phyloP scores from a whole-genome alignment of 345 rosid species.

The Linum lewisii region DNA sequence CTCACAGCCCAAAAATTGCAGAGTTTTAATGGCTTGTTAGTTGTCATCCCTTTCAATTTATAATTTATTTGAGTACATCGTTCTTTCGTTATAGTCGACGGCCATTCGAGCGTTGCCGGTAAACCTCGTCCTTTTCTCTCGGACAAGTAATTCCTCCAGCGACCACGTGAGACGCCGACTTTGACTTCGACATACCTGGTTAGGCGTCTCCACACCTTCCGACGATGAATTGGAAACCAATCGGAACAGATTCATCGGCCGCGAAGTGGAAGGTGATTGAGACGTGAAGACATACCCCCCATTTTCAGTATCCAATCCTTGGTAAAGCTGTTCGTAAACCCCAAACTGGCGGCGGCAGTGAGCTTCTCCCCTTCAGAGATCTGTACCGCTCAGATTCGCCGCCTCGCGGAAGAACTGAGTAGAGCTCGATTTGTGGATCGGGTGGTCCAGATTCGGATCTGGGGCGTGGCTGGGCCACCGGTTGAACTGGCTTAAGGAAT shows the following conservation, averaged over 20 bases:
- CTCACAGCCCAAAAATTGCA: no score
- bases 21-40: no score
- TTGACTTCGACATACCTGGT: not conserved
- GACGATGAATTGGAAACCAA: not conserved
- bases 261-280: not conserved
- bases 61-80: no score
- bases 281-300: not conserved
- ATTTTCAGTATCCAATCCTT: not conserved
- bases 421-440: not conserved
- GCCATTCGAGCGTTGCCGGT: no score
- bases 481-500: not conserved
- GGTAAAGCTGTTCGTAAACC: not conserved
- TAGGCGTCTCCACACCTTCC: no score
- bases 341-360: not conserved
- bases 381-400: not conserved
- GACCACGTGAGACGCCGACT: not conserved
- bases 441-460: not conserved
- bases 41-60: no score
- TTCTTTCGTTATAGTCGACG: no score
- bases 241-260: not conserved
- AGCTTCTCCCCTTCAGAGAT: not conserved
- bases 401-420: no score
- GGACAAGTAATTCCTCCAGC: not conserved
- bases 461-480: not conserved
- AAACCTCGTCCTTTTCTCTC: no score